A percentile compares a stretch with the other conserved stretches of the same genome.
phyloP scores from a whole-genome alignment of 2,329 filamentous ascomycete genomes.

The Stachybotrys elegans region DNA sequence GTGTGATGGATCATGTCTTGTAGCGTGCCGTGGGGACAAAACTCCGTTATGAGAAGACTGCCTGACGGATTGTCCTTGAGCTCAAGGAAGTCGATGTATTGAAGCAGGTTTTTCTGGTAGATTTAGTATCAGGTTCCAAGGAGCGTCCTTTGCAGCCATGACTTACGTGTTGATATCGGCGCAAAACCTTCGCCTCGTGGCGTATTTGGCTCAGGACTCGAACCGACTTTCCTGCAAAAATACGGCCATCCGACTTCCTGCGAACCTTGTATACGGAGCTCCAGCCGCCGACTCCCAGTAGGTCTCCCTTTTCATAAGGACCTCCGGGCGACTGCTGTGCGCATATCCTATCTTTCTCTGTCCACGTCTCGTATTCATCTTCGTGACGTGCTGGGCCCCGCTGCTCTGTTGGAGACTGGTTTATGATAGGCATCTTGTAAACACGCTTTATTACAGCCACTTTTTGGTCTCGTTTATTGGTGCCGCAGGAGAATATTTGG shows the following conservation, averaged over 20 bases:
- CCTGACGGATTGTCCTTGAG: conserved; percentile 9
- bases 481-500: too few relatives aligned
- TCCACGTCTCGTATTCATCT: too few relatives aligned
- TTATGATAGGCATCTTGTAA: too few relatives aligned
- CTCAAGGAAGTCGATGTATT: conserved; percentile 21
- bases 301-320: conserved; percentile 17
- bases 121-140: not conserved
- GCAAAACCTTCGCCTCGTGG: conserved; percentile 17
- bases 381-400: too few relatives aligned
- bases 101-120: conserved; percentile 20
- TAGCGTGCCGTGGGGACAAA: conserved; percentile 21
- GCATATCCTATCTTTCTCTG: too few relatives aligned
- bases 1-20: conserved; percentile 19
- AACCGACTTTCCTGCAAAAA: conserved; percentile 24
- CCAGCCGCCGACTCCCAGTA: conserved; percentile 22
- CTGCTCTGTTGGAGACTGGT: too few relatives aligned
- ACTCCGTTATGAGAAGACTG: conserved; percentile 24
- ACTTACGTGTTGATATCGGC: conserved; percentile 19
- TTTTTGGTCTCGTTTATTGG: too few relatives aligned
- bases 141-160: too few relatives aligned
- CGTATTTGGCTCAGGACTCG: conserved; percentile 13
- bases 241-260: conserved; percentile 14
- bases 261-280: conserved; percentile 22
- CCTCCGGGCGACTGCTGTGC: too few relatives aligned
- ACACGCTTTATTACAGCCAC: too few relatives aligned